Base-by-base conservation (phyloP, 2,329 filamentous ascomycete genomes). In the Gaeumannomyces tritici region DNA sequence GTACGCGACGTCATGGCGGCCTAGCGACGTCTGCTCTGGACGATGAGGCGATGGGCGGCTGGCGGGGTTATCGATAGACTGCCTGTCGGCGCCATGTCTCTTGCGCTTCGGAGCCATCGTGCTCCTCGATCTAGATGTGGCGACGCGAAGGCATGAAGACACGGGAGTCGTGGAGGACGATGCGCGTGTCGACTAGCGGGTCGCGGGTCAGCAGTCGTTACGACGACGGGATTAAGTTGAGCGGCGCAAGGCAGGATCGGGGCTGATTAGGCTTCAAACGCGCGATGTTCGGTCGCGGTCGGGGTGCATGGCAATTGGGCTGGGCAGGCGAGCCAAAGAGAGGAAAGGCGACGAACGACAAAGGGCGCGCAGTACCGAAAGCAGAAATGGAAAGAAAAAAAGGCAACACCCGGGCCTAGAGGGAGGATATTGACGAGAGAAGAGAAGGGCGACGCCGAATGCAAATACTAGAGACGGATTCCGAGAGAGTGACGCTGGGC, bases 41-140 rank as follows among this genome's bases (percentile, higher is more conserved):
- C 84, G 83, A 73, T 88, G 84, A 61, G 86, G 86, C 60, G 85
- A 82, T 26, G 85, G 84, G 64, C 86, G 79, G 65, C 74, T 74
- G 62, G 75, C 77, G 59, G 77, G 77, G 61, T 69, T 65, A 63
- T 85, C 82, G 65, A 74, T 73, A 64, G 76, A 75, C 61, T 73
- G 73, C 66, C 82, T 76, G 59, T 84, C 81, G 42, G 21, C 21
- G n/a, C 61, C 64, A 70, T 77, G 76, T 72, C 82, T 80, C 79
- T 86, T 86, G 69, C 83, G 79, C 75, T 86, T 86, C 31, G 80
- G 79, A 75, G 81, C 78, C 83, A 86, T 85, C 63, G 66, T 75
- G 64, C 62, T 63, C 60, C 62, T 61, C 29, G 42, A 11, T 28
- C 54, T 57, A 61, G 55, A 27, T 51, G 60, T 51, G 42, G 42